Conservation (phyloP, 73 alveolate genomes). For the Paraurostyla sp. region DNA sequence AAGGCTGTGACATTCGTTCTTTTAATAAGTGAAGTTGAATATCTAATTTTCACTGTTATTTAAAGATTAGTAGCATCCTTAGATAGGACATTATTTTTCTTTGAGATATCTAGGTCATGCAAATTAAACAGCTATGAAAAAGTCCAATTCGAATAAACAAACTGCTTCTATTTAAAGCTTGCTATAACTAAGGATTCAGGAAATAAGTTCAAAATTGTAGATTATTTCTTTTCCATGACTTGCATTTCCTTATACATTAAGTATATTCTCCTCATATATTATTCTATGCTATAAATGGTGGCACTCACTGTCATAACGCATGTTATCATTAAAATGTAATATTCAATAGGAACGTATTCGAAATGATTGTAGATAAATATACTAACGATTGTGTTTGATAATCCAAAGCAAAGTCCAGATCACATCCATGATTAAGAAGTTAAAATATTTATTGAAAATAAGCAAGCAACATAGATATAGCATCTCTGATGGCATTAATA, state of each 20-base stretch:
- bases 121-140: not conserved
- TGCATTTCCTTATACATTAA: conserved; percentile 12
- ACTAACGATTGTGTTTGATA: not conserved
- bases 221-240: conserved; percentile 39
- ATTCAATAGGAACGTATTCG: not conserved
- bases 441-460: not conserved
- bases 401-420: not conserved
- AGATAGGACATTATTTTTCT: not conserved
- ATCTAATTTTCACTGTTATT: too few species aligned
- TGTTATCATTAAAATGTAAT: not conserved
- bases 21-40: too few species aligned
- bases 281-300: not conserved
- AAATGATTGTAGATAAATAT: not conserved
- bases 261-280: not conserved
- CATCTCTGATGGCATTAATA: not conserved
- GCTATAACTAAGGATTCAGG: conserved; percentile 19
- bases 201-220: conserved; percentile 12
- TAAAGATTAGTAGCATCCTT: too few species aligned
- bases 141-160: conserved; percentile 8
- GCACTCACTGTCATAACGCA: not conserved
- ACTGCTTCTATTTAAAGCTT: not conserved
- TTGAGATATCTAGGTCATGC: not conserved
- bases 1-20: too few species aligned
- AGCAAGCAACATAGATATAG: conserved; percentile 14
- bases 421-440: not conserved